Evolutionary conservation across 2,329 filamentous ascomycete species (phyloP), one percentile per base, ranked within the genome.

Genomic region (Alternaria arbusti): DNA sequence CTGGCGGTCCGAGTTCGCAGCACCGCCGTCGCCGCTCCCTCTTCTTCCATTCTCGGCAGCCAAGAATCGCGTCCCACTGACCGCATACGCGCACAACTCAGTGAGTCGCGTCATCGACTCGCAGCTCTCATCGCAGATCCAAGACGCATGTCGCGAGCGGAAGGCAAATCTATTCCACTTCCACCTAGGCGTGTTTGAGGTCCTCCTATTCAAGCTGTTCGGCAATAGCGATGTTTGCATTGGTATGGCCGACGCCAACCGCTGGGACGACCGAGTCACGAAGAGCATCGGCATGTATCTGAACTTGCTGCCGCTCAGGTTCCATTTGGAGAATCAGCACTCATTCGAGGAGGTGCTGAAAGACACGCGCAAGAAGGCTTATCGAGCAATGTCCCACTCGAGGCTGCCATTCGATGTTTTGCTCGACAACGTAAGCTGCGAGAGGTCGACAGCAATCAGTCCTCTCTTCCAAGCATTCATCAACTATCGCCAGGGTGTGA

Each of bases 401-500:
- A 43, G 64, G 0, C 57, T 87, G 4, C 86, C 86, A 0, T 85
- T 87, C 56, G 82, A 87, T 46, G 74, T 83, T 0, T 64, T 88
- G 0, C 73, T 88, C 0, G 69, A 82, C 0, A 74, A 84, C 25
- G 73, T 88, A 2, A 71, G 77, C 3, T 76, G 84, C 1, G 65
- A 77, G 0, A 74, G 84, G 2, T 82, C 83, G 0, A 59, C 79
- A 0, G 62, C 74, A 0, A 67, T 82, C 54, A 81, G 65, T 30
- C 86, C 86, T 0, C 36, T 88, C 1, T 87, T 87, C 75, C 86
- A 88, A 68, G 79, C 74, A 1, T 80, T 83, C 20, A 66, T 86
- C 43, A 80, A 87, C 70, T 86, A 86, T 15, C 28, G 45, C 82
- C 56, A 85, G 6, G 80, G 77, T 0, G 72, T 79, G 0, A 57